Conservation (phyloP, 2,329 filamentous ascomycete genomes). For the Fusarium torulosum region DNA sequence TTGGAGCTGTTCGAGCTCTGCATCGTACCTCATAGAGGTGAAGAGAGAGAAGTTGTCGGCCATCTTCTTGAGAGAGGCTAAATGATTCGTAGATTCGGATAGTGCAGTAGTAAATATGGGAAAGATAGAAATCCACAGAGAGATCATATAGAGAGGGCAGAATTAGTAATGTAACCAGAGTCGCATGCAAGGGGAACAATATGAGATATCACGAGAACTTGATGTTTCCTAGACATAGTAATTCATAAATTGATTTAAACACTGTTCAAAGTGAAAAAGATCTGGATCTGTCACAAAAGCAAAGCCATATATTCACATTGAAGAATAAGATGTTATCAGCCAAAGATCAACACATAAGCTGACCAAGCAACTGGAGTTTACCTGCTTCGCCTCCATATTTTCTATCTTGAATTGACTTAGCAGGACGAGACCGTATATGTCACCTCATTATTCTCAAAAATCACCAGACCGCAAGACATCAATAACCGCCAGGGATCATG, state of each 20-base stretch:
- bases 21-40: conserved; percentile 79
- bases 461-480: conserved; percentile 41
- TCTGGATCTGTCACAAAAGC: background rate
- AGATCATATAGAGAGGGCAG: background rate
- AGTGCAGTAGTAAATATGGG: background rate
- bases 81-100: background rate
- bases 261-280: background rate
- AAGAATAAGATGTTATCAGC: conserved; percentile 1
- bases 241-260: background rate
- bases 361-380: background rate
- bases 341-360: background rate
- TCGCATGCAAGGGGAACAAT: background rate
- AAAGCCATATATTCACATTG: conserved; percentile 2
- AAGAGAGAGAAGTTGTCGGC: conserved; percentile 70
- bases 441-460: conserved; percentile 46
- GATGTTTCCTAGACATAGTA: background rate
- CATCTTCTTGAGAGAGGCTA: conserved; percentile 46
- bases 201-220: background rate
- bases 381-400: conserved; percentile 4
- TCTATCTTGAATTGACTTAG: conserved; percentile 4
- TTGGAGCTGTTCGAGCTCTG: conserved; percentile 62
- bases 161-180: conserved; percentile 9
- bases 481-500: background rate
- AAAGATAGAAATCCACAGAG: background rate
- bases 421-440: conserved; percentile 21